Conservation (phyloP, 345 rosid species). For the Erysimum cheiranthoides region DNA sequence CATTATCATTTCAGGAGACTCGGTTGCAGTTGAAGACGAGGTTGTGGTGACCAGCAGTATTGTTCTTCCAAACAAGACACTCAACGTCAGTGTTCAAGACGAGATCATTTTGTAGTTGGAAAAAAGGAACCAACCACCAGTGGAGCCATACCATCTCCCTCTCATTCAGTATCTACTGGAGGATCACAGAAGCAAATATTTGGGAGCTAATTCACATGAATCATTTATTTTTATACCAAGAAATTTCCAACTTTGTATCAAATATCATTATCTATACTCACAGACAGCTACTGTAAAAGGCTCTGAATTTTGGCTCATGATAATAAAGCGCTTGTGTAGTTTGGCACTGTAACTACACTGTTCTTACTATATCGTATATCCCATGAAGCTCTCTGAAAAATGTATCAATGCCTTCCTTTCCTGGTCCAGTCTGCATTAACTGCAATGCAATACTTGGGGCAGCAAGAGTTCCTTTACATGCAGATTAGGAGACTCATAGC, state of each 20-base stretch:
- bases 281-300: slow-evolving; percentile 31
- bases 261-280: slow-evolving; percentile 1
- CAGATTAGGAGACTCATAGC: slow-evolving; percentile 46
- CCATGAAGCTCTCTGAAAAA: background rate
- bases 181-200: slow-evolving; percentile 33
- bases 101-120: slow-evolving; percentile 71
- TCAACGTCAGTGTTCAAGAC: slow-evolving; percentile 78
- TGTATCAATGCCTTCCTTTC: background rate
- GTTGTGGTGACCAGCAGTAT: slow-evolving; percentile 86
- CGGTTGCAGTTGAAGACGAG: slow-evolving; percentile 91
- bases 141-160: slow-evolving; percentile 25
- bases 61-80: slow-evolving; percentile 88
- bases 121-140: slow-evolving; percentile 22
- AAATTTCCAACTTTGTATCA: slow-evolving; percentile 30
- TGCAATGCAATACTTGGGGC: background rate
- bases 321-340: slow-evolving; percentile 31
- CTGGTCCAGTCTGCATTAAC: background rate
- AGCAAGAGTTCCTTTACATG: background rate
- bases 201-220: slow-evolving; percentile 21
- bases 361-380: slow-evolving; percentile 30
- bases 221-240: slow-evolving; percentile 32
- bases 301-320: slow-evolving; percentile 36
- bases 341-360: background rate
- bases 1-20: slow-evolving; percentile 65
- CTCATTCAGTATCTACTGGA: slow-evolving; percentile 22